These are phyloP conservation scores for Mycosphaerelloides madeirae DNA, from an alignment of 2,329 filamentous ascomycete species.

Conservation along the genomic window DNA sequence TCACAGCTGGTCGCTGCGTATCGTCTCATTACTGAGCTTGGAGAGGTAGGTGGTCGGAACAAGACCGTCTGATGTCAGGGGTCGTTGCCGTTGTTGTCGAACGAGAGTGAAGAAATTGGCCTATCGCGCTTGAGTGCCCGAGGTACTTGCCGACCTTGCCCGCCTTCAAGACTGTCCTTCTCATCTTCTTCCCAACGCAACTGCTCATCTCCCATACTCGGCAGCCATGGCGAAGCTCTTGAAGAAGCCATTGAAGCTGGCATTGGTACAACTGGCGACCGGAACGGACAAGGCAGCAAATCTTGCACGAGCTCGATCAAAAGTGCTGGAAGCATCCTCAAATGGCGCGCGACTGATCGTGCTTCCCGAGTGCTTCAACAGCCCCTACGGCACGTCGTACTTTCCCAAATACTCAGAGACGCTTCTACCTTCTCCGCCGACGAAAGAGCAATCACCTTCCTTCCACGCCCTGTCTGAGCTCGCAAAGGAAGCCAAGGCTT, in stretches of 20 bases:
- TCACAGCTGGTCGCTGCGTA: too few relatives aligned
- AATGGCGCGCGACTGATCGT: slow-evolving; percentile 80
- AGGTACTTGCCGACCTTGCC: too few relatives aligned
- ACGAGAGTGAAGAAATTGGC: too few relatives aligned
- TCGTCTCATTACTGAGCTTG: too few relatives aligned
- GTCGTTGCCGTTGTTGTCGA: too few relatives aligned
- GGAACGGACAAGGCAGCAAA: slow-evolving; percentile 75
- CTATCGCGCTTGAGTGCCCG: too few relatives aligned
- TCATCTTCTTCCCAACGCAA: too few relatives aligned
- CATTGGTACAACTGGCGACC: slow-evolving; percentile 74
- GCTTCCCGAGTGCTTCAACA: slow-evolving; percentile 98
- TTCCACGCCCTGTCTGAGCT: slow-evolving; percentile 79
- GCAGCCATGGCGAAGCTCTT: slow-evolving; percentile 54
- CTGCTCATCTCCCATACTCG: too few relatives aligned
- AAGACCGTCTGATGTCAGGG: too few relatives aligned
- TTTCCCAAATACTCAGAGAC: slow-evolving; percentile 91
- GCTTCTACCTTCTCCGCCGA: slow-evolving; percentile 71
- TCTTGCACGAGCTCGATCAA: slow-evolving; percentile 71
- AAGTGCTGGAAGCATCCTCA: slow-evolving; percentile 74
- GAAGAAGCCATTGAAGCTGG: slow-evolving; percentile 72
- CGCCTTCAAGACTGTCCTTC: too few relatives aligned
- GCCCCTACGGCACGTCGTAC: slow-evolving; percentile 85
- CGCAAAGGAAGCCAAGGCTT: slow-evolving; percentile 72
- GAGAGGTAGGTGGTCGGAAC: too few relatives aligned
- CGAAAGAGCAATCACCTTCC: slow-evolving; percentile 66